Percentiles rank a stretch among this genome's conserved stretches.
These are phyloP conservation scores for Nigrograna mackinnonii DNA, from an alignment of 2,329 filamentous ascomycete genomes.

Conservation along the genomic window DNA sequence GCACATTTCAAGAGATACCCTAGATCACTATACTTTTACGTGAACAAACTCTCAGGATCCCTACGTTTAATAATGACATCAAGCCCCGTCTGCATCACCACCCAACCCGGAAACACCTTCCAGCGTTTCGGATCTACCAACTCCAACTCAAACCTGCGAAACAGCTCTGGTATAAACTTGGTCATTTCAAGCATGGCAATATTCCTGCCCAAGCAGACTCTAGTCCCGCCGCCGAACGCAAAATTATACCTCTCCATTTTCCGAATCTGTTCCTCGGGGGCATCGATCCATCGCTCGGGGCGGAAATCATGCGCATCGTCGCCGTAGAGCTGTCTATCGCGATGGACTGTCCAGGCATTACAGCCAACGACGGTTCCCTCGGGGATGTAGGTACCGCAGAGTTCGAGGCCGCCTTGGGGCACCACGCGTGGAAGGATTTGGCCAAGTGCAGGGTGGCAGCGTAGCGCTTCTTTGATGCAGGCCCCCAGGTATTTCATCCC, in stretches of 20 bases:
- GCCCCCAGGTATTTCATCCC: constrained; percentile 17
- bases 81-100: no score
- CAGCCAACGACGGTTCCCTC: constrained; percentile 5
- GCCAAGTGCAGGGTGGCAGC: constrained; percentile 48
- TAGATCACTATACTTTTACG: no score
- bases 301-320: no score
- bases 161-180: no score
- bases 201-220: constrained; percentile 35
- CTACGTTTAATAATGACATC: no score
- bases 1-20: no score
- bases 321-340: neutral
- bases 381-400: constrained; percentile 30
- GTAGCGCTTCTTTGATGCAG: constrained; percentile 48
- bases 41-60: no score
- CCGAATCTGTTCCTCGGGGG: constrained; percentile 21
- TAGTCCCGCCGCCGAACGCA: constrained; percentile 33
- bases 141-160: no score
- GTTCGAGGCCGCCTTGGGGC: constrained; percentile 39
- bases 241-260: constrained; percentile 39
- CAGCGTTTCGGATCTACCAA: no score
- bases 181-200: constrained; percentile 32
- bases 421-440: constrained; percentile 43
- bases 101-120: no score
- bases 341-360: neutral
- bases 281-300: constrained; percentile 1